Base-by-base conservation (phyloP, 495 filamentous ascomycete genomes). In the Xylaria longipes region DNA sequence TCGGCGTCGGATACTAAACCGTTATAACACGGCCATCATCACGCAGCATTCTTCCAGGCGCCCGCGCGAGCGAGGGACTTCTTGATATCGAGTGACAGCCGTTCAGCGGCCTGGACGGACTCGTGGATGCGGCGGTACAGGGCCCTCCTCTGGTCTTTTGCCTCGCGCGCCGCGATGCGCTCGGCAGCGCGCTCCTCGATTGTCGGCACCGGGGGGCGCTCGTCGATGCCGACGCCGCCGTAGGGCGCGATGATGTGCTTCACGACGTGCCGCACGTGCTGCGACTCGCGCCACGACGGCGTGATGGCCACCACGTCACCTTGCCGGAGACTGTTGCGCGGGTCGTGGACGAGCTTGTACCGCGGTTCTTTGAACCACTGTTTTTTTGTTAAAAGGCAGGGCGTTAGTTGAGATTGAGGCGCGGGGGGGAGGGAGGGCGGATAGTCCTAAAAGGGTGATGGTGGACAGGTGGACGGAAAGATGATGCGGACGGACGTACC, bases 251-350 rank as follows among this genome's bases (percentile, higher is more conserved):
- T 84, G 75, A 97, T 95, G 65, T 86, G 80, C 78, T 92, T 90
- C 31, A 96, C 90, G 39, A 95, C 91, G 79, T 95, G 92, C 35
- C 87, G 89, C 72, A 95, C 93, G 65, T 80, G 77, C 66, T 90
- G 89, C 71, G 87, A 87, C 69, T 86, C 86, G 20, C 90, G 88
- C 76, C 82, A 90, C 52, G 90, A 90, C 27, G 90, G 87, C 27
- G 87, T 87, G 77, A 96, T 92, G 79, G 90, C 88, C n/a, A 97
- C 89, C 17, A 95, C 88, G 80, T 97, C 93, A 76, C 93, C 93
- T 60, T 86, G 83, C 67, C 90, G 88, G 62, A 94, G 84, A 17
- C 92, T 94, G 83, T 91, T 88, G 77, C 79, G 81, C 8, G 93
- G 93, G 83, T 97, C 93, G 78, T 92, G 88, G 20, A 95, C 93